Percentiles rank a stretch among this genome's conserved stretches.
phyloP scores from a whole-genome alignment of 2,329 filamentous ascomycete species.

The Colletotrichum phormii region DNA sequence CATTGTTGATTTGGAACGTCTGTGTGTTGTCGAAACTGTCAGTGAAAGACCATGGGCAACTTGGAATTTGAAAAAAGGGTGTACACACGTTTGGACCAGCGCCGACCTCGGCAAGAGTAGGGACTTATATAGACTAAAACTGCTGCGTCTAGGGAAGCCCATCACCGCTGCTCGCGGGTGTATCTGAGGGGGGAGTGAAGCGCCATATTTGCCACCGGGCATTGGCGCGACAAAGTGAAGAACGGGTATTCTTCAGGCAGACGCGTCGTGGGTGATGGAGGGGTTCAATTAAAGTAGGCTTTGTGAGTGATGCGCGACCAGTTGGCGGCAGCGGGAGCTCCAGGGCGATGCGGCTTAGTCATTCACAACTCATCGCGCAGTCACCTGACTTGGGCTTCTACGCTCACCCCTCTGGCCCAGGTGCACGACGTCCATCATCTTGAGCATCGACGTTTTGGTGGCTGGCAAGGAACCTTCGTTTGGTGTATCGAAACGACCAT shows the following conservation, averaged over 20 bases:
- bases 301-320: constrained; percentile 4
- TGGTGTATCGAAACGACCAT: constrained; percentile 1
- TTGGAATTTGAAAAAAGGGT: background rate
- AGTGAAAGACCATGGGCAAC: background rate
- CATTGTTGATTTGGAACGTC: constrained; percentile 40
- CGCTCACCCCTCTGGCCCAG: constrained; percentile 24
- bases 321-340: constrained; percentile 13
- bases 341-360: constrained; percentile 46
- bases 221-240: constrained; percentile 42
- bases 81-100: constrained; percentile 7
- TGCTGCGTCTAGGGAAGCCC: constrained; percentile 16
- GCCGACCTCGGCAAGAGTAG: background rate
- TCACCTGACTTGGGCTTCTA: constrained; percentile 45
- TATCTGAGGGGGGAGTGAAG: constrained; percentile 42
- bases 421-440: constrained; percentile 17
- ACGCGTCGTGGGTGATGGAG: constrained; percentile 41
- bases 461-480: constrained; percentile 10
- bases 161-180: constrained; percentile 39
- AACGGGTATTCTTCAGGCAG: constrained; percentile 42
- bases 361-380: constrained; percentile 41
- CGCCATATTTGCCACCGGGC: constrained; percentile 48
- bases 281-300: constrained; percentile 9
- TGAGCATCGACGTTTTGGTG: constrained; percentile 19
- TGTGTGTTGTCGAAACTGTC: background rate
- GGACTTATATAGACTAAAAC: background rate